Percentiles rank a stretch among this genome's conserved stretches.
Evolutionary conservation across 2,329 filamentous ascomycete species (phyloP).

Genomic region (Trichophyton benhamiae): DNA sequence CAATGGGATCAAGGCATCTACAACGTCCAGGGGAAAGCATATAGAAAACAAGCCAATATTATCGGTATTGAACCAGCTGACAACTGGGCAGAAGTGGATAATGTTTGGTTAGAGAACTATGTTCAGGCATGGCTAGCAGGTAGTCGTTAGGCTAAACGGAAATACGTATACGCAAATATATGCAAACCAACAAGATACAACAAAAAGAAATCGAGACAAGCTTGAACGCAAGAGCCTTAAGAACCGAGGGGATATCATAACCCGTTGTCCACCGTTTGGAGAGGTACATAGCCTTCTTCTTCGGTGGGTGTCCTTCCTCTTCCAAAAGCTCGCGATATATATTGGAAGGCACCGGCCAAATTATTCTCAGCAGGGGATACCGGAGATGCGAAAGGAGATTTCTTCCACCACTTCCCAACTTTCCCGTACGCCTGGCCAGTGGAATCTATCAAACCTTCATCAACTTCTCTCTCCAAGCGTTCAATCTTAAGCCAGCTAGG

Average conservation of each 20-base stretch:
- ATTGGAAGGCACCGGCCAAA: slow-evolving; percentile 6
- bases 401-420: slow-evolving; percentile 22
- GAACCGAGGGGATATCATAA: background rate
- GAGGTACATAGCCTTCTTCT: slow-evolving; percentile 35
- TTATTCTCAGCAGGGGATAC: background rate
- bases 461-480: slow-evolving; percentile 46
- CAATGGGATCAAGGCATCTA: too few species aligned
- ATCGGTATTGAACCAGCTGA: too few species aligned
- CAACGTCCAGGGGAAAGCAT: too few species aligned
- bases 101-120: background rate
- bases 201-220: background rate
- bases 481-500: slow-evolving; percentile 77
- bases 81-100: too few species aligned
- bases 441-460: slow-evolving; percentile 18
- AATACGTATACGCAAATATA: background rate
- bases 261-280: slow-evolving; percentile 32
- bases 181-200: background rate
- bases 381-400: slow-evolving; percentile 15
- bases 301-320: slow-evolving; percentile 16
- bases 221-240: background rate
- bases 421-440: slow-evolving; percentile 11
- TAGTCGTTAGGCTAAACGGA: background rate
- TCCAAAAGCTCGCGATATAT: slow-evolving; percentile 23
- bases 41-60: too few species aligned
- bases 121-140: background rate